Evolutionary conservation across 306 rosid genomes (phyloP), one percentile per base, ranked within the genome.

Genomic region (Prunus mira): DNA sequence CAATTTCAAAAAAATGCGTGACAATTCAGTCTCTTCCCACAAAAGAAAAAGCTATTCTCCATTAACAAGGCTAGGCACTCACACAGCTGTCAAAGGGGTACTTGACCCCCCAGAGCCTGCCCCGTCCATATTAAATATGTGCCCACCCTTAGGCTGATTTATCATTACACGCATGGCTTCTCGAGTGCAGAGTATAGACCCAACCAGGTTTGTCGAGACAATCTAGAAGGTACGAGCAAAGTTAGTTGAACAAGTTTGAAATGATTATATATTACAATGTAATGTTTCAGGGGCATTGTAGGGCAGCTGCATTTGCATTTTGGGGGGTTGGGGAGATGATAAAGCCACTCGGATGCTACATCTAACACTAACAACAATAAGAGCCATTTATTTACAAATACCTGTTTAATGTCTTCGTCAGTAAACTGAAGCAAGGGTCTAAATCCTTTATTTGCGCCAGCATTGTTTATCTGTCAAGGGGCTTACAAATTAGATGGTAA

Each of bases 31-130:
- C n/a, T 20, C 38, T 32, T 77, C 32, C 65, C 58, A 63, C 9
- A n/a, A 58, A 45, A 63, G 30, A 57, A 74, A 87, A 76, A 86
- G 68, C 70, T 58, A 46, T 15, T 62, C 18, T 55, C 20, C 58
- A 61, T 67, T 55, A 61, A 71, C 47, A 69, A 72, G 20, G 20
- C 32, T 71, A 19, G 58, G 78, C 69, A 85, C 97, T 94, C 84
- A 95, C 98, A 82, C 98, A 74, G 97, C 97, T 14, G 97, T 92
- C 73, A 95, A 83, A 80, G 98, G 98, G 14, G 98, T 95, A 82
- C 98, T 95, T 51, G 98, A 92, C 71, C 98, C 98, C 69, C 97
- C 97, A 24, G 98, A 92, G 54, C 97, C 98, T 0, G 96, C 97
- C 73, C 98, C 98, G 60, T 95, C 97, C 98, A 95, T 89, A 64